Evolutionary conservation across 345 rosid species (phyloP).

Genomic region (Kernera saxatilis): DNA sequence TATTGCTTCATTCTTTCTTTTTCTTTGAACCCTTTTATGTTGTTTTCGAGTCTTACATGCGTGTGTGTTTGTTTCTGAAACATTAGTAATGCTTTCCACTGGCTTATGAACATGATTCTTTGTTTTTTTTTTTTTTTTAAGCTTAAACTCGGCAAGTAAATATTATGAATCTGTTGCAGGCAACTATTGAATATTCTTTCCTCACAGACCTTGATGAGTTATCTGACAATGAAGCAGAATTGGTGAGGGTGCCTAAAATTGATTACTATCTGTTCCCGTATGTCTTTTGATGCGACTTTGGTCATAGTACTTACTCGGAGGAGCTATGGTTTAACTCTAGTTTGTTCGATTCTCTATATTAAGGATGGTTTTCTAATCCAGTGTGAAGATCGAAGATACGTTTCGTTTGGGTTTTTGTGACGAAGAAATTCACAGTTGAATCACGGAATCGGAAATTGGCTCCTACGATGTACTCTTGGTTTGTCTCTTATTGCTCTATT

Average conservation of each 20-base stretch:
- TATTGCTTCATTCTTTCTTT: neutral
- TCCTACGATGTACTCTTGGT: no score
- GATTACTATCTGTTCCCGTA: neutral
- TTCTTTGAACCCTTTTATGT: neutral
- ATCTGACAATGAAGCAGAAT: conserved; percentile 84
- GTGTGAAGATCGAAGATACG: no score
- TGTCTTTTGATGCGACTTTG: neutral
- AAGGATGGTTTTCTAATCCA: no score
- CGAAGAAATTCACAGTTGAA: no score
- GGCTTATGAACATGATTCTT: no score
- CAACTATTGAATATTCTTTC: conserved; percentile 86
- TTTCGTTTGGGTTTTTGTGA: no score
- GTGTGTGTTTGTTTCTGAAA: no score
- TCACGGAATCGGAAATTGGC: no score
- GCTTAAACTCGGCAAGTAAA: neutral
- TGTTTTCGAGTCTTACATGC: neutral
- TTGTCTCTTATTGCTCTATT: no score
- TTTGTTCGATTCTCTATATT: neutral
- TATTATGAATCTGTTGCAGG: conserved; percentile 37
- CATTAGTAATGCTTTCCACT: no score
- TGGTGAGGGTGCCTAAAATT: conserved; percentile 33
- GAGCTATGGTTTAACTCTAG: neutral
- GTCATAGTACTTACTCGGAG: neutral
- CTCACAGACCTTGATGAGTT: conserved; percentile 93
- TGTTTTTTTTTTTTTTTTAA: no score